These are phyloP conservation scores for Dysphania ambrosioides DNA, from an alignment of 148 eudicot species.

Conservation along the genomic window DNA sequence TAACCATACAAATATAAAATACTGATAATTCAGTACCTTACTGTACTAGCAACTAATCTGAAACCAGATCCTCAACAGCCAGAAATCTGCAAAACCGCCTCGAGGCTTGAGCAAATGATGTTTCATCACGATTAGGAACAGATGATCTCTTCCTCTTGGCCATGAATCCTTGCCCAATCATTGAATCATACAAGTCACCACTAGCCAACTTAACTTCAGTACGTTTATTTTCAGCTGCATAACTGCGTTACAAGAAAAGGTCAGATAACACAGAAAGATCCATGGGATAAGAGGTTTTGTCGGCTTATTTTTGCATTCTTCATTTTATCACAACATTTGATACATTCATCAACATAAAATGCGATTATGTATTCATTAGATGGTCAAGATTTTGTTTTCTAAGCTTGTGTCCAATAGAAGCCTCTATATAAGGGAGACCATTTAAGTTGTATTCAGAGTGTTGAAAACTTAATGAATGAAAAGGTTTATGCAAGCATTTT, in stretches of 20 bases:
- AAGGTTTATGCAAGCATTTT: not conserved
- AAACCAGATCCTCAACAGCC: slow-evolving; percentile 40
- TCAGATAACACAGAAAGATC: not conserved
- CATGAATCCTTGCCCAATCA: slow-evolving; percentile 62
- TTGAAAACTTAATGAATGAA: not conserved
- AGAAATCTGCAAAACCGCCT: slow-evolving; percentile 63
- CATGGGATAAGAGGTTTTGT: not conserved
- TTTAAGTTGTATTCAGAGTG: too few species aligned
- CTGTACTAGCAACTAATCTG: slow-evolving; percentile 48
- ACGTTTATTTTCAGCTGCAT: slow-evolving; percentile 40
- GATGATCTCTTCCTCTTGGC: slow-evolving; percentile 58
- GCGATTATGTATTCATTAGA: too few species aligned
- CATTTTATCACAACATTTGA: not conserved
- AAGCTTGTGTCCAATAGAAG: not conserved
- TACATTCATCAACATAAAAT: not conserved
- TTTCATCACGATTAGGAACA: slow-evolving; percentile 30
- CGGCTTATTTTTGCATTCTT: not conserved
- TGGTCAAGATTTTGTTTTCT: not conserved
- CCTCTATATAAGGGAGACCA: not conserved
- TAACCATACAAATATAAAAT: not conserved
- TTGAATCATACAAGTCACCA: slow-evolving; percentile 48
- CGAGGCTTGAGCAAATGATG: slow-evolving; percentile 30
- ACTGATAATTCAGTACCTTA: not conserved
- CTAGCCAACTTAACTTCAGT: slow-evolving; percentile 30
- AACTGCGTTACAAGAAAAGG: slow-evolving; percentile 36